These are phyloP conservation scores for Saussurea involucrata DNA, from an alignment of 129 eudicot species.

Conservation along the genomic window DNA sequence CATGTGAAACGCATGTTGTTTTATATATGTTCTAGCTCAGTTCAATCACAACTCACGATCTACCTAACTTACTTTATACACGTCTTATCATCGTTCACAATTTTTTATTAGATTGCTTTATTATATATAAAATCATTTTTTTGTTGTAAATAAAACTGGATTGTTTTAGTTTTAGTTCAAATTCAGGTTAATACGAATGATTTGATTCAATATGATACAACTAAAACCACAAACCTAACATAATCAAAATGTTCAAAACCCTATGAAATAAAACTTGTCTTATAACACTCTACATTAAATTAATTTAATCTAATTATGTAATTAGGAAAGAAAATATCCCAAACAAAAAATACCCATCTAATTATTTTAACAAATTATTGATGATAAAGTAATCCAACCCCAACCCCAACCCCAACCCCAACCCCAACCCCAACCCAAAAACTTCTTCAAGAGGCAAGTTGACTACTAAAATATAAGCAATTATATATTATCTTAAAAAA, in stretches of 20 bases:
- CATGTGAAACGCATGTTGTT: conserved; percentile 7
- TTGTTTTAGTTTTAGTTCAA: not conserved
- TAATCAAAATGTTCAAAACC: not conserved
- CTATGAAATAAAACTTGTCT: not conserved
- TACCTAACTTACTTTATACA: not conserved
- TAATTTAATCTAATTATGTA: not conserved
- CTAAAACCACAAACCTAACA: not conserved
- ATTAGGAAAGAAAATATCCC: not conserved
- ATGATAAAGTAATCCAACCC: not conserved
- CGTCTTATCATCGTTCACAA: not conserved
- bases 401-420: not conserved
- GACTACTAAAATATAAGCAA: not conserved
- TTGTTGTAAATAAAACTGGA: not conserved
- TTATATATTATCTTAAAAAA: too few relatives aligned
- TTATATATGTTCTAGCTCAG: not conserved
- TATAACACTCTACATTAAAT: not conserved
- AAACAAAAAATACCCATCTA: not conserved
- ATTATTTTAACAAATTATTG: not conserved
- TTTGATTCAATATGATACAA: not conserved
- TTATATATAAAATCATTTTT: not conserved
- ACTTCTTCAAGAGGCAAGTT: not conserved
- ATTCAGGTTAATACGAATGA: not conserved
- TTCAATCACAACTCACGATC: not conserved
- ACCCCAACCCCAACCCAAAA: not conserved
- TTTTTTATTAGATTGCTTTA: not conserved